These are phyloP conservation scores for Citrullus amarus DNA, from an alignment of 306 rosid genomes.

Conservation along the genomic window DNA sequence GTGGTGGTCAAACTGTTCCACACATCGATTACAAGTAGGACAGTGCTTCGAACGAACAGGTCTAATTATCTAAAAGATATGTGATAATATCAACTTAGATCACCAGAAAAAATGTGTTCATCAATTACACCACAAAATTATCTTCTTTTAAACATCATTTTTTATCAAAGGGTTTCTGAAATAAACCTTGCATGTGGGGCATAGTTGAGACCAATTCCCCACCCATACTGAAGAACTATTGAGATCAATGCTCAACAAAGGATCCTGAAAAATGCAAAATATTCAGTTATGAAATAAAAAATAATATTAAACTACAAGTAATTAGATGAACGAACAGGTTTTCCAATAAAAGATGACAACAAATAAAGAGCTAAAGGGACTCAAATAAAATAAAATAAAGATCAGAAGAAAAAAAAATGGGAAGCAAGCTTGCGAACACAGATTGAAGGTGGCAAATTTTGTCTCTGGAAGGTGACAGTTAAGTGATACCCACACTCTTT, in stretches of 20 bases:
- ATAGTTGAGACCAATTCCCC: constrained; percentile 98
- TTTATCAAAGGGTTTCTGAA: constrained; percentile 11
- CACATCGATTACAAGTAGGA: constrained; percentile 81
- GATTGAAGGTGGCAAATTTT: background rate
- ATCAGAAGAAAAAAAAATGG: background rate
- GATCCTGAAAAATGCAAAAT: constrained; percentile 49
- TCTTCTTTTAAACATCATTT: background rate
- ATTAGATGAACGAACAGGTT: background rate
- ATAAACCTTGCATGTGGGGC: constrained; percentile 95
- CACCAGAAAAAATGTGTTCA: background rate
- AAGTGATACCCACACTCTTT: background rate
- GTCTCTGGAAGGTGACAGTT: background rate
- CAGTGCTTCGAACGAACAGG: constrained; percentile 96
- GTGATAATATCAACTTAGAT: constrained; percentile 15
- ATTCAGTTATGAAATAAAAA: constrained; percentile 6
- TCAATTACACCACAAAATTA: background rate
- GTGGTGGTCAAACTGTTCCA: constrained; percentile 96
- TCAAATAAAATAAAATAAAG: background rate
- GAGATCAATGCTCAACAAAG: constrained; percentile 63
- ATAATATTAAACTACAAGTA: background rate
- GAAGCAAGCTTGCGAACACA: background rate
- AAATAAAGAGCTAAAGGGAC: background rate
- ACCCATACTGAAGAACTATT: constrained; percentile 63
- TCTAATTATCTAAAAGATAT: constrained; percentile 68
- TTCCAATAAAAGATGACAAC: background rate